A percentile compares a stretch with the other conserved stretches of the same genome.
These are phyloP conservation scores for Aureobasidium subglaciale DNA, from an alignment of 2,329 filamentous ascomycete genomes.

Conservation along the genomic window DNA sequence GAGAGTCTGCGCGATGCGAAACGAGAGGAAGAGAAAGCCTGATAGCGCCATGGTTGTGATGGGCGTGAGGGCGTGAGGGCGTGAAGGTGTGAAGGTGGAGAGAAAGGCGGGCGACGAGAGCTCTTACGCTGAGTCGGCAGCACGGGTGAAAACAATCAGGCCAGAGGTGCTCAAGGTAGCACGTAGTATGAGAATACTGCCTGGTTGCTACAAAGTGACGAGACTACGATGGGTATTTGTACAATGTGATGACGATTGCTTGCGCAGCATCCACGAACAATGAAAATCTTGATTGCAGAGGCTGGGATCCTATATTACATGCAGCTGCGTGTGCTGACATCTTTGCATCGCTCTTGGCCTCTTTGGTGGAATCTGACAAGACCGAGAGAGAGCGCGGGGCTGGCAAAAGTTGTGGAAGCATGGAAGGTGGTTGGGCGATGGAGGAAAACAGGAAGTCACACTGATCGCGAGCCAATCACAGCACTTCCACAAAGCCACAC, in stretches of 20 bases:
- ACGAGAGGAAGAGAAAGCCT: conserved; percentile 55
- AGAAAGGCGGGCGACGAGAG: neutral
- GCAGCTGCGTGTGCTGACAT: conserved; percentile 3
- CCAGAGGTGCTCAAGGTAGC: neutral
- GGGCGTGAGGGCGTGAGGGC: neutral
- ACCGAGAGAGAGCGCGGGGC: neutral
- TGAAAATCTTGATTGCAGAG: conserved; percentile 29
- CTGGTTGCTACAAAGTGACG: neutral
- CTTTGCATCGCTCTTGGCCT: conserved; percentile 3
- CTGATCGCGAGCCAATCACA: neutral
- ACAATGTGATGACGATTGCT: conserved; percentile 5
- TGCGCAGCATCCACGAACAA: neutral
- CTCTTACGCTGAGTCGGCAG: neutral
- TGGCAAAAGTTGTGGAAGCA: neutral
- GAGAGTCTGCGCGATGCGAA: conserved; percentile 54
- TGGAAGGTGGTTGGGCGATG: conserved; percentile 9
- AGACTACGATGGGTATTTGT: conserved; percentile 9
- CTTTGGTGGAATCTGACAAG: neutral
- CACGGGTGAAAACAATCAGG: neutral
- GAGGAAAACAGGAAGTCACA: conserved; percentile 6
- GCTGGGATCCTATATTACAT: conserved; percentile 31
- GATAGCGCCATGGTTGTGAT: conserved; percentile 38
- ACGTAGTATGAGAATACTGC: neutral
- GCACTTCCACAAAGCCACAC: neutral
- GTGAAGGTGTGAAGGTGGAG: neutral